A percentile compares a stretch with the other conserved stretches of the same genome.
Evolutionary conservation across 140 eudicot genomes (phyloP).

Genomic region (Senecio squalidus): DNA sequence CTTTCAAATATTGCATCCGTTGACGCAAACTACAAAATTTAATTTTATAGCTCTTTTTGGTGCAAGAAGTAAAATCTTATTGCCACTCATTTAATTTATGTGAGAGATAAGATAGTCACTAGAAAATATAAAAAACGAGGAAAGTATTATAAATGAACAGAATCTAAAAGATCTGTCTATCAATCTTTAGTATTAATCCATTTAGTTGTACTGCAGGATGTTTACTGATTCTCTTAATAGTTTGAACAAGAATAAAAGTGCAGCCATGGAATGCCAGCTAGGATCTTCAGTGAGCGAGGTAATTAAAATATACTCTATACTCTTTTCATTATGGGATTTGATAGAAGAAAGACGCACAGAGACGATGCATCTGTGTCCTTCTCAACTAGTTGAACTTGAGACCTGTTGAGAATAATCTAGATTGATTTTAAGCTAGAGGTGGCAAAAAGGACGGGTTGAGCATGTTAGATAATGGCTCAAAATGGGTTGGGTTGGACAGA

Average conservation of each 20-base stretch:
- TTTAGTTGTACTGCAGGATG: constrained; percentile 51
- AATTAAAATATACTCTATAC: constrained; percentile 7
- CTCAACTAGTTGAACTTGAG: not conserved
- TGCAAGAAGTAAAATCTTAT: constrained; percentile 2
- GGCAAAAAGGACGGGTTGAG: not conserved
- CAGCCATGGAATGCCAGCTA: constrained; percentile 40
- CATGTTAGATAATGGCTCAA: not conserved
- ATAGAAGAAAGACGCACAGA: not conserved
- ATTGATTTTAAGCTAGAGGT: not conserved
- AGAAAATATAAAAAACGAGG: no score
- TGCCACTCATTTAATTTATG: not conserved
- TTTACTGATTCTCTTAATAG: constrained; percentile 80
- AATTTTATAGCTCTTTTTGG: not conserved
- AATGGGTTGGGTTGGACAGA: not conserved
- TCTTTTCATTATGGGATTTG: constrained; percentile 1
- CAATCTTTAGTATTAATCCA: constrained; percentile 1
- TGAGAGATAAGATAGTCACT: not conserved
- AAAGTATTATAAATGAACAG: no score
- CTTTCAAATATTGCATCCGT: constrained; percentile 1
- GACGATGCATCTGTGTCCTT: not conserved
- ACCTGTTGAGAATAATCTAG: not conserved
- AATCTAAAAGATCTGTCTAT: not conserved
- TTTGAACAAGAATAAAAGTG: constrained; percentile 47
- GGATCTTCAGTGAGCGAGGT: constrained; percentile 76
- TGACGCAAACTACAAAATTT: not conserved